Conservation (phyloP, 257 asterid genomes). For the Linaria vulgaris region DNA sequence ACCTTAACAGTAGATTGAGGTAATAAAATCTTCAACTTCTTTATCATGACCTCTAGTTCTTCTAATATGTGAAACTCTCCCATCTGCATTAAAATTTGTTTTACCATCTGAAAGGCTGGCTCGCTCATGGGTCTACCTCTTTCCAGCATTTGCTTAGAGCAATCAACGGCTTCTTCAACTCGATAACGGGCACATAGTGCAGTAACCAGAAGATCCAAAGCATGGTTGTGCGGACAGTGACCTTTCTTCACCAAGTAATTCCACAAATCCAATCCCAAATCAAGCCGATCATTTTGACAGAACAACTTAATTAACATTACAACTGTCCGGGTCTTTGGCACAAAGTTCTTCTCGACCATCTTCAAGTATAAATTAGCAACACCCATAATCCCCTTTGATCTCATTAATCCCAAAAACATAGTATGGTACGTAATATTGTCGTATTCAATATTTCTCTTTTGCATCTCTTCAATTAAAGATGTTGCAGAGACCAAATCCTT, state of each 20-base stretch:
- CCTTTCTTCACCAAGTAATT: slow-evolving; percentile 67
- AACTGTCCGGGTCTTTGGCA: slow-evolving; percentile 65
- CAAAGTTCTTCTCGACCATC: slow-evolving; percentile 58
- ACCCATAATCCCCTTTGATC: slow-evolving; percentile 46
- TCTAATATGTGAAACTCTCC: slow-evolving; percentile 47
- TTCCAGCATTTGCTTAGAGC: slow-evolving; percentile 68
- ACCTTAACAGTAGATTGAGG: slow-evolving; percentile 39
- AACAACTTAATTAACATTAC: slow-evolving; percentile 78
- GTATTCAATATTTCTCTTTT: slow-evolving; percentile 41
- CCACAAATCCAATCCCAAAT: slow-evolving; percentile 77
- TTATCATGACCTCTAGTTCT: slow-evolving; percentile 42
- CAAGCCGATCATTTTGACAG: slow-evolving; percentile 59
- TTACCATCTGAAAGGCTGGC: slow-evolving; percentile 47
- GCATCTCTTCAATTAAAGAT: slow-evolving; percentile 70
- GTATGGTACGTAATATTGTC: slow-evolving; percentile 77
- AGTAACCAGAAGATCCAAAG: slow-evolving; percentile 72
- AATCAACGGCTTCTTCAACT: slow-evolving; percentile 62
- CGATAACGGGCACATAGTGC: slow-evolving; percentile 80
- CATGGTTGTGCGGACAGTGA: slow-evolving; percentile 81
- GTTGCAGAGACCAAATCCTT: slow-evolving; percentile 60
- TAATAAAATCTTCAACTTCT: slow-evolving; percentile 46
- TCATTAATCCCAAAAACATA: slow-evolving; percentile 71
- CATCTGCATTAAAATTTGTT: slow-evolving; percentile 49
- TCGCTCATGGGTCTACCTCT: slow-evolving; percentile 70
- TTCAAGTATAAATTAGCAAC: slow-evolving; percentile 50